Percentiles rank a stretch among this genome's conserved stretches.
Conservation (phyloP, 176 grass and related monocot species). For the Carex parvula region DNA sequence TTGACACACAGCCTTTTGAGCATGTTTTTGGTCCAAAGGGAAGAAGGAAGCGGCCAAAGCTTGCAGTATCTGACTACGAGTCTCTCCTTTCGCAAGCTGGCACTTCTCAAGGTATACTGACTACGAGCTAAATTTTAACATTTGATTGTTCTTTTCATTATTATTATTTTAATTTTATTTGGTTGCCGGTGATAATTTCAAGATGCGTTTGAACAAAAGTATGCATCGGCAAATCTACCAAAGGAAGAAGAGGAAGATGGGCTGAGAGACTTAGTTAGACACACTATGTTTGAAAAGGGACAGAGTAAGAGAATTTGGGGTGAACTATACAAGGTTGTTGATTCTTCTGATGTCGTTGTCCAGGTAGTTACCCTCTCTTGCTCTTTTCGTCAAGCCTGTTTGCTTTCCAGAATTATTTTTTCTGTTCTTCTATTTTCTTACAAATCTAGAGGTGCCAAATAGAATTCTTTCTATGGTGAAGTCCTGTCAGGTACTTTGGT, state of each 20-base stretch:
- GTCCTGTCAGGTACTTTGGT: not conserved
- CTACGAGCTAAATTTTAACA: not conserved
- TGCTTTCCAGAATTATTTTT: not conserved
- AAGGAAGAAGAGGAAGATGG: slow-evolving; percentile 80
- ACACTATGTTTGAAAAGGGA: slow-evolving; percentile 98
- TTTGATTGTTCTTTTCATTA: not conserved
- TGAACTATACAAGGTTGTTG: slow-evolving; percentile 96
- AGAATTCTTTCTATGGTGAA: not conserved
- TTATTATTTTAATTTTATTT: not conserved
- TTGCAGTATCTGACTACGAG: slow-evolving; percentile 57
- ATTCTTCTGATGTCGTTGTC: slow-evolving; percentile 94
- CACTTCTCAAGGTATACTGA: slow-evolving; percentile 61
- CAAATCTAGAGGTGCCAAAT: not conserved
- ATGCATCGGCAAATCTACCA: slow-evolving; percentile 44
- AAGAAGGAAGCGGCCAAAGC: slow-evolving; percentile 75
- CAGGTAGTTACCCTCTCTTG: slow-evolving; percentile 34
- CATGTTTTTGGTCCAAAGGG: slow-evolving; percentile 94
- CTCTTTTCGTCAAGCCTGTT: not conserved
- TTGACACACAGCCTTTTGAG: slow-evolving; percentile 78
- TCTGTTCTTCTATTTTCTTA: not conserved
- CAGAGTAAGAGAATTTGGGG: slow-evolving; percentile 98
- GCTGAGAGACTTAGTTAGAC: slow-evolving; percentile 80
- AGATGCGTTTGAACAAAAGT: slow-evolving; percentile 77
- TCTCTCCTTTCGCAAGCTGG: slow-evolving; percentile 71
- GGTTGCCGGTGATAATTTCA: slow-evolving; percentile 15